These are phyloP conservation scores for Phoma sp. DNA, from an alignment of 2,329 filamentous ascomycete genomes.

Conservation along the genomic window DNA sequence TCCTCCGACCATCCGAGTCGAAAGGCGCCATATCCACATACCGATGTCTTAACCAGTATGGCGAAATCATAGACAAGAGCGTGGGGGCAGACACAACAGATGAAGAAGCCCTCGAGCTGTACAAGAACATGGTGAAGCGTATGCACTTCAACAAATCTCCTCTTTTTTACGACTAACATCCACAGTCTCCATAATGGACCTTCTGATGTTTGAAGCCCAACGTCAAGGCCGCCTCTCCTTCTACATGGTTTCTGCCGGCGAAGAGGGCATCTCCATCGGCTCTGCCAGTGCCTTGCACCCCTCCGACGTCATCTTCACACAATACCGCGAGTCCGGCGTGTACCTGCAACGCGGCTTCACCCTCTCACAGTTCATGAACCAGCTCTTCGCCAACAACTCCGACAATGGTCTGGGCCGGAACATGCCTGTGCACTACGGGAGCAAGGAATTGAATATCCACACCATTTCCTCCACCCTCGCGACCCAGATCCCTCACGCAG, in stretches of 20 bases:
- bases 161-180: background rate
- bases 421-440: constrained; percentile 98
- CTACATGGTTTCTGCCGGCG: constrained; percentile 94
- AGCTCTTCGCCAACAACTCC: constrained; percentile 86
- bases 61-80: constrained; percentile 77
- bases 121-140: constrained; percentile 70
- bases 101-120: constrained; percentile 67
- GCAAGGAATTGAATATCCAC: constrained; percentile 82
- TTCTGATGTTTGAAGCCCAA: constrained; percentile 98
- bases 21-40: constrained; percentile 86
- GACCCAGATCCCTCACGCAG: constrained; percentile 88
- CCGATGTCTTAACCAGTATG: constrained; percentile 88
- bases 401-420: constrained; percentile 85
- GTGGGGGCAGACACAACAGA: constrained; percentile 71
- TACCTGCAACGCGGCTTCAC: constrained; percentile 89
- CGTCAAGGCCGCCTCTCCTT: constrained; percentile 92
- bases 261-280: constrained; percentile 92
- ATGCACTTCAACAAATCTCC: constrained; percentile 12
- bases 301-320: constrained; percentile 90
- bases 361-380: constrained; percentile 90
- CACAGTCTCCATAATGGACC: constrained; percentile 82
- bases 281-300: constrained; percentile 82
- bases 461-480: constrained; percentile 86
- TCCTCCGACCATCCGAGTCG: constrained; percentile 72
- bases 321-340: constrained; percentile 93